Conservation (phyloP, 371 early-diverging fungal genomes). For the Cokeromyces recurvatus region DNA sequence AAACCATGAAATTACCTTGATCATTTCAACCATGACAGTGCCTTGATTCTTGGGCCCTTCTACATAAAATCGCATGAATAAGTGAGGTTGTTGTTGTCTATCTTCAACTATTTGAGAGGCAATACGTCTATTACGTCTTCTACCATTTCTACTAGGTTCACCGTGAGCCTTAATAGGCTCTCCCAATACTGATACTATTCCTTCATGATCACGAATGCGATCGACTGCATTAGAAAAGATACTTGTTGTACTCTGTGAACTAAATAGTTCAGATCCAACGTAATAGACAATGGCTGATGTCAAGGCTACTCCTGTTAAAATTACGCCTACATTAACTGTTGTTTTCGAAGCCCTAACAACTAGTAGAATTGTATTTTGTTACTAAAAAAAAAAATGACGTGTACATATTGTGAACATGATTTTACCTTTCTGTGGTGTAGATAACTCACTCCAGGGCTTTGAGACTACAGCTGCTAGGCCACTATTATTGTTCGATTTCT, state of each 20-base stretch:
- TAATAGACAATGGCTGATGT: constrained; percentile 33
- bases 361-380: not conserved
- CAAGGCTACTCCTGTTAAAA: constrained; percentile 31
- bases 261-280: constrained; percentile 33
- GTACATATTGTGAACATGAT: too few relatives aligned
- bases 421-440: constrained; percentile 41
- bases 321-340: constrained; percentile 34
- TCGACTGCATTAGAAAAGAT: constrained; percentile 45
- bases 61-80: constrained; percentile 50
- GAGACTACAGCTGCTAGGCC: not conserved
- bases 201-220: constrained; percentile 26
- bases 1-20: constrained; percentile 23
- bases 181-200: constrained; percentile 15
- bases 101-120: constrained; percentile 40
- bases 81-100: constrained; percentile 29
- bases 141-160: constrained; percentile 37
- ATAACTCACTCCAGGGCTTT: constrained; percentile 41
- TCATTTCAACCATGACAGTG: constrained; percentile 45
- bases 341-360: constrained; percentile 42
- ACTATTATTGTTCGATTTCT: not conserved
- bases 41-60: constrained; percentile 46
- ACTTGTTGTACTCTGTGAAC: constrained; percentile 34
- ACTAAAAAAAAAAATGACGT: not conserved
- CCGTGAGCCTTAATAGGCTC: constrained; percentile 45
- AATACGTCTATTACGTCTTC: constrained; percentile 43